Percentiles rank a stretch among this genome's conserved stretches.
These are phyloP conservation scores for Peronospora destructor DNA, from an alignment of 352 stramenopile genomes.

Conservation along the genomic window DNA sequence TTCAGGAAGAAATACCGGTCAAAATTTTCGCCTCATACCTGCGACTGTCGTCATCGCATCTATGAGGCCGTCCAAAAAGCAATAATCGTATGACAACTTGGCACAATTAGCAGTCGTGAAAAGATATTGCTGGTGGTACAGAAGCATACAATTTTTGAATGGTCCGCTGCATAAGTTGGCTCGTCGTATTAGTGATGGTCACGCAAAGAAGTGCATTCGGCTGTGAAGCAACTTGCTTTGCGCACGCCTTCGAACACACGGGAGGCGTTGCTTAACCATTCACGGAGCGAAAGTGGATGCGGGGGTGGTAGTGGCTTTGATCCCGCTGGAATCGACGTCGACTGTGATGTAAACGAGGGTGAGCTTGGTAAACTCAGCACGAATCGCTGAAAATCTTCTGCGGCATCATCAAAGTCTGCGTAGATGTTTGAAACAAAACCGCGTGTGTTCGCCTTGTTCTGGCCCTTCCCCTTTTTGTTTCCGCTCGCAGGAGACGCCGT, in stretches of 20 bases:
- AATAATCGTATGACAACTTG: no score
- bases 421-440: constrained; percentile 14
- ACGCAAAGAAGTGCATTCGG: constrained; percentile 36
- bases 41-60: no score
- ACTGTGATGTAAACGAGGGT: constrained; percentile 20
- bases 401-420: constrained; percentile 29
- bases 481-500: constrained; percentile 4
- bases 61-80: no score
- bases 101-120: no score
- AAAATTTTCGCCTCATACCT: no score
- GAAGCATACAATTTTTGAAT: neutral
- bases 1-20: no score
- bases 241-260: constrained; percentile 65
- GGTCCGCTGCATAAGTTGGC: neutral
- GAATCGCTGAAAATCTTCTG: constrained; percentile 26
- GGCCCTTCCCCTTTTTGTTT: constrained; percentile 10
- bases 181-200: constrained; percentile 32
- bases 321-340: constrained; percentile 1
- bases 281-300: constrained; percentile 48
- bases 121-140: neutral
- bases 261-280: constrained; percentile 68
- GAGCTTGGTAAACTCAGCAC: constrained; percentile 26
- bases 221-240: constrained; percentile 52
- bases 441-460: neutral
- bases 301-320: constrained; percentile 12